Evolutionary conservation across 2,329 filamentous ascomycete species (phyloP).

Genomic region (Aureobasidium sp.): DNA sequence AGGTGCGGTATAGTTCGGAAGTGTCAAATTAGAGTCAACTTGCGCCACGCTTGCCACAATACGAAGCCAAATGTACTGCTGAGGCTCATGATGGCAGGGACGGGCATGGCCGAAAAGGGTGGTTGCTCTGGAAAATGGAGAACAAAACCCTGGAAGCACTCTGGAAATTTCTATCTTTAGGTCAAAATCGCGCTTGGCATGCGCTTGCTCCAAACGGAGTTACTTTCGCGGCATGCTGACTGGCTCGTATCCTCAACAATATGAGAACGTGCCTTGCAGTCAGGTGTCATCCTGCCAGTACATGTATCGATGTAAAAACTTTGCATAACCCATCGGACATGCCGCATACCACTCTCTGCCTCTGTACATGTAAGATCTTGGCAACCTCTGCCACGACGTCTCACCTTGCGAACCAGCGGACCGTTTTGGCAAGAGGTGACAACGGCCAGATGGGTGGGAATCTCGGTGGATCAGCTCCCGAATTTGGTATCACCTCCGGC

Average conservation of each 20-base stretch:
- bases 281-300: neutral
- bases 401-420: neutral
- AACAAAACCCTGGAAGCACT: neutral
- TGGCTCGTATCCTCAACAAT: conserved; percentile 7
- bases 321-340: neutral
- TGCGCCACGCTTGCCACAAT: conserved; percentile 3
- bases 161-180: neutral
- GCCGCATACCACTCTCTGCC: neutral
- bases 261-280: conserved; percentile 1
- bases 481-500: neutral
- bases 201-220: neutral
- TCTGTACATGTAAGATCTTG: neutral
- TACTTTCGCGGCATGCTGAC: neutral
- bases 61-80: neutral
- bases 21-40: neutral
- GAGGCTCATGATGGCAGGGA: neutral
- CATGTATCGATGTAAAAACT: neutral
- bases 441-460: neutral
- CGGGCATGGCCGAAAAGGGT: neutral
- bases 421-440: neutral
- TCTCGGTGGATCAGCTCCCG: neutral
- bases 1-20: neutral
- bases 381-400: neutral
- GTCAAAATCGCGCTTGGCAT: neutral
- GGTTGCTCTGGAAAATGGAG: neutral